These are phyloP conservation scores for Pseudopyrenochaeta lycopersici DNA, from an alignment of 2,329 filamentous ascomycete species.

Conservation along the genomic window DNA sequence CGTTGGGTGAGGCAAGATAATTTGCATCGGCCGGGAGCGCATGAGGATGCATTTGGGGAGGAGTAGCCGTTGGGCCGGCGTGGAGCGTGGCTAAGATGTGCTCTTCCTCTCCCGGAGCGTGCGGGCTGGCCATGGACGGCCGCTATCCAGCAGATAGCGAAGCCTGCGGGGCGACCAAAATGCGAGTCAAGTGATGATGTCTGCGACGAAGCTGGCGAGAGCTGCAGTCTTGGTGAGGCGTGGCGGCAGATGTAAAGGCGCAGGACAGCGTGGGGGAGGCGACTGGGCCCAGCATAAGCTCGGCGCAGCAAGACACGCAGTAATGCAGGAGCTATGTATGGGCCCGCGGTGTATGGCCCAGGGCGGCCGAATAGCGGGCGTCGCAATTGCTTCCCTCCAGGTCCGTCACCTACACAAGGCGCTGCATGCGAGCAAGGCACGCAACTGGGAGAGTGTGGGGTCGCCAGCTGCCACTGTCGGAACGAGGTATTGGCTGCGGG, in stretches of 20 bases:
- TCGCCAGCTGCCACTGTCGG: conserved; percentile 9
- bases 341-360: background rate
- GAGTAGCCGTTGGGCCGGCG: conserved; percentile 19
- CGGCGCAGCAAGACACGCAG: conserved; percentile 16
- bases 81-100: conserved; percentile 18
- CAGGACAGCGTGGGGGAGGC: conserved; percentile 14
- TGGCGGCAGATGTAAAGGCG: conserved; percentile 22
- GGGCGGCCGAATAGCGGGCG: background rate
- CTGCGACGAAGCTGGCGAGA: conserved; percentile 7
- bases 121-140: conserved; percentile 40
- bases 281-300: conserved; percentile 18
- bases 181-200: background rate
- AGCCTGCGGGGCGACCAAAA: conserved; percentile 18
- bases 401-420: conserved; percentile 3
- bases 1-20: conserved; percentile 28
- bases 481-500: conserved; percentile 18
- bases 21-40: conserved; percentile 1
- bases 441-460: conserved; percentile 14
- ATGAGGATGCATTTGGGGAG: conserved; percentile 13
- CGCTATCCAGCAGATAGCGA: conserved; percentile 20
- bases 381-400: background rate
- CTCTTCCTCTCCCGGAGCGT: conserved; percentile 12
- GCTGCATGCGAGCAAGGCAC: conserved; percentile 18
- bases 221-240: conserved; percentile 15
- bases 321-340: conserved; percentile 17